phyloP scores from a whole-genome alignment of 345 rosid genomes.

The Salix purpurea region DNA sequence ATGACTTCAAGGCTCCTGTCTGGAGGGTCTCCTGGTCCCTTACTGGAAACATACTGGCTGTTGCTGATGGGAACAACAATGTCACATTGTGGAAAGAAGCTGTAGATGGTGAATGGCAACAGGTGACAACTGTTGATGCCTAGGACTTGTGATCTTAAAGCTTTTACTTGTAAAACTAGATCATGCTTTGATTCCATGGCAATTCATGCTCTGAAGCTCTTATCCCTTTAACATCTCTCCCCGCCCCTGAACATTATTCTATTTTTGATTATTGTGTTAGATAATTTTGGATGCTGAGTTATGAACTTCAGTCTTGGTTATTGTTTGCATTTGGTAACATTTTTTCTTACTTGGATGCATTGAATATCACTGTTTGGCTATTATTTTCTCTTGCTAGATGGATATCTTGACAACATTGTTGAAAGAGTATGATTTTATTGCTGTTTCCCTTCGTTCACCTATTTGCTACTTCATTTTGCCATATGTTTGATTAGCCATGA shows the following conservation, averaged over 20 bases:
- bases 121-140: constrained; percentile 13
- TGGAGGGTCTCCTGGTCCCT: constrained; percentile 21
- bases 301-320: neutral
- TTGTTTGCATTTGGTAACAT: neutral
- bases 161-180: neutral
- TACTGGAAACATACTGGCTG: constrained; percentile 17
- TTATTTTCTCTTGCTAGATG: neutral
- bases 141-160: neutral
- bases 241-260: neutral
- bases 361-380: neutral
- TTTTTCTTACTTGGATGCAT: neutral
- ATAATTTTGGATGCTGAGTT: neutral
- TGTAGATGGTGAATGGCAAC: constrained; percentile 19
- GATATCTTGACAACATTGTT: neutral
- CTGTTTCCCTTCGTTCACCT: neutral
- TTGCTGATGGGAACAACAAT: constrained; percentile 13
- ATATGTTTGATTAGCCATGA: neutral
- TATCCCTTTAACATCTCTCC: neutral
- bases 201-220: neutral
- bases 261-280: neutral
- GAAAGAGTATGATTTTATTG: neutral
- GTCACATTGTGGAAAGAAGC: constrained; percentile 18
- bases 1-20: constrained; percentile 16
- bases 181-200: neutral
- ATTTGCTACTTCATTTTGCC: neutral